Evolutionary conservation across 306 rosid species (phyloP).

Genomic region (Lagenaria siceraria): DNA sequence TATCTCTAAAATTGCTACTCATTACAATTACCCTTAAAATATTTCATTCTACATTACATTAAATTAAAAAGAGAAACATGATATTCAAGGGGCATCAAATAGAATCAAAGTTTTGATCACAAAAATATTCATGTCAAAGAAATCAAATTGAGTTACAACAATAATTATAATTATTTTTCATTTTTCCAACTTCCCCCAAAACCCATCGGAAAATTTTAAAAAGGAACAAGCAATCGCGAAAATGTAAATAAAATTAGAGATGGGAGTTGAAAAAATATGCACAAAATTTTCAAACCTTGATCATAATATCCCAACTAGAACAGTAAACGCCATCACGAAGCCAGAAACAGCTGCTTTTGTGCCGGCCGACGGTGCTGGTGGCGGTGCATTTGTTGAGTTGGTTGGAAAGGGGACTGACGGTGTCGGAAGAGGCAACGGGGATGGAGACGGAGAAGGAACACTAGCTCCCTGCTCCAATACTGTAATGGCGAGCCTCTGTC

Average conservation of each 20-base stretch:
- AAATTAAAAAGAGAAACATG: too few species aligned
- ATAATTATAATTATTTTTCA: background rate
- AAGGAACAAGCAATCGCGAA: background rate
- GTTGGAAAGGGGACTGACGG: background rate
- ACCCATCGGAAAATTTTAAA: background rate
- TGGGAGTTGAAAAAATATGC: background rate
- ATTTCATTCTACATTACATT: too few species aligned
- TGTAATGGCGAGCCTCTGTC: conserved; percentile 28
- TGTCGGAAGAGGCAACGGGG: background rate
- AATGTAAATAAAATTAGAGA: background rate
- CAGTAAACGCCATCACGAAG: background rate
- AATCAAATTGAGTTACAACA: background rate
- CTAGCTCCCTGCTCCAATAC: conserved; percentile 10
- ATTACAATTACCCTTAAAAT: too few species aligned
- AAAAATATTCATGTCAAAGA: too few species aligned
- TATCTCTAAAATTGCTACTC: too few species aligned
- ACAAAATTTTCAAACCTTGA: background rate
- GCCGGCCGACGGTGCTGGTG: background rate
- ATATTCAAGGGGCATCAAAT: too few species aligned
- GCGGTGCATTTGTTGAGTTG: background rate
- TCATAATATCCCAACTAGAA: background rate
- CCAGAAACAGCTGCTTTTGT: background rate
- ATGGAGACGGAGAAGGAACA: background rate
- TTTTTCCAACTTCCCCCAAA: background rate
- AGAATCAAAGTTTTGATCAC: too few species aligned